Percentiles rank a stretch among this genome's conserved stretches.
Conservation (phyloP, 306 rosid genomes). For the Mucuna pruriens region DNA sequence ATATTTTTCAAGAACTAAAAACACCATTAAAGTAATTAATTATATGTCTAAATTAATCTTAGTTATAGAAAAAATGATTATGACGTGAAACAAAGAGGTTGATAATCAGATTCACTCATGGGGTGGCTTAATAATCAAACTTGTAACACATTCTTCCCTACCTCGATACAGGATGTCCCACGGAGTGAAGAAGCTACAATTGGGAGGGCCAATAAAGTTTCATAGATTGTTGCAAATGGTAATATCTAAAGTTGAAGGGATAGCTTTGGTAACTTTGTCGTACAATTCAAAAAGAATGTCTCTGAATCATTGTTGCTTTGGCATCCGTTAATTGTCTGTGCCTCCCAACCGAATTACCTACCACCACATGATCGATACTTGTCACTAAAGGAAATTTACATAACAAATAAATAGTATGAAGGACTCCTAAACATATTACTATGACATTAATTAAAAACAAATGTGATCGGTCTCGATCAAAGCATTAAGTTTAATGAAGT, state of each 20-base stretch:
- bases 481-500: no score
- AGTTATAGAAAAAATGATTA: neutral
- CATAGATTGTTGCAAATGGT: conserved; percentile 14
- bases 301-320: conserved; percentile 23
- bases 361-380: conserved; percentile 10
- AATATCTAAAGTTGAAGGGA: neutral
- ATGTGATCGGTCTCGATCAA: no score
- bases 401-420: neutral
- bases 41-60: neutral
- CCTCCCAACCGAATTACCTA: neutral
- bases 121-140: neutral
- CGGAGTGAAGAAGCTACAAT: neutral
- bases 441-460: no score
- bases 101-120: neutral
- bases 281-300: neutral
- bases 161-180: neutral
- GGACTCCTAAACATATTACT: no score
- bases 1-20: no score
- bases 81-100: neutral
- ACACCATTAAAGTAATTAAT: neutral
- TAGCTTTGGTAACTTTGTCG: neutral
- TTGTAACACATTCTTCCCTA: neutral
- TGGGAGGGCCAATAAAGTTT: neutral
- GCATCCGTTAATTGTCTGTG: conserved; percentile 2
- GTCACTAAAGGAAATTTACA: neutral